Evolutionary conservation across 1,284 basidiomycete genomes (phyloP), one percentile per base, ranked within the genome.

Genomic region (Melanopsichium pennsylvanicum): DNA sequence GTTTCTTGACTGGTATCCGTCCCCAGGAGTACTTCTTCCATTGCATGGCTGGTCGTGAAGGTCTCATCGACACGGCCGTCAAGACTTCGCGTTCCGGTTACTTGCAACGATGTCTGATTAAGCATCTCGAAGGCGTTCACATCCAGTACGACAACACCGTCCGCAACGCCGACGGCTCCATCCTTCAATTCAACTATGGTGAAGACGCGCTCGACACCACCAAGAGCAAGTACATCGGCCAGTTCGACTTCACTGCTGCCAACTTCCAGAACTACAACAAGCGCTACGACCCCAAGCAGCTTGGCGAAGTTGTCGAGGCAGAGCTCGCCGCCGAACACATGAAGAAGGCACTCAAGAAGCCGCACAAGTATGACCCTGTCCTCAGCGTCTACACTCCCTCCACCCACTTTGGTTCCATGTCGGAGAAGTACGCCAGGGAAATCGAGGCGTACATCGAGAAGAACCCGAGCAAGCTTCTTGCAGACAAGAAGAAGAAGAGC

Each of bases 1-100:
- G 96, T 45, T 99, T 99, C 87, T 87, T 99, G 85, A 98, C 96
- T 16, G 96, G 96, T 59, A 90, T 99, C 81, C 92, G 91, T 67
- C 96, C 96, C 0, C 96, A 99, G 81, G 96, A 99, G 82, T 99
- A 97, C 84, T 99, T 97, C 84, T 99, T 99, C 87, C 96, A 98
- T 84, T 97, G 96, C 82, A 99, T 99, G 96, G 94, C 96, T 58
- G 96, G 96, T 48, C 89, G 96, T 75, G 96, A 98, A 84, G 96
- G 96, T 82, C 86, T 99, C 27, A 99, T 98, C 78, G 96, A 99
- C 81, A 99, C 96, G 10, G 96, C 96, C 42, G 96, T 99, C 83
- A 99, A 99, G 84, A 99, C 96, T 5, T 92, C 91, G 69, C 92
- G 96, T 68, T 99, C 96, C 10, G 96, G 96, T 19, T 99, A 99